Base-by-base conservation (phyloP, 1,284 basidiomycete species). In the Anthracocystis walkeri region DNA sequence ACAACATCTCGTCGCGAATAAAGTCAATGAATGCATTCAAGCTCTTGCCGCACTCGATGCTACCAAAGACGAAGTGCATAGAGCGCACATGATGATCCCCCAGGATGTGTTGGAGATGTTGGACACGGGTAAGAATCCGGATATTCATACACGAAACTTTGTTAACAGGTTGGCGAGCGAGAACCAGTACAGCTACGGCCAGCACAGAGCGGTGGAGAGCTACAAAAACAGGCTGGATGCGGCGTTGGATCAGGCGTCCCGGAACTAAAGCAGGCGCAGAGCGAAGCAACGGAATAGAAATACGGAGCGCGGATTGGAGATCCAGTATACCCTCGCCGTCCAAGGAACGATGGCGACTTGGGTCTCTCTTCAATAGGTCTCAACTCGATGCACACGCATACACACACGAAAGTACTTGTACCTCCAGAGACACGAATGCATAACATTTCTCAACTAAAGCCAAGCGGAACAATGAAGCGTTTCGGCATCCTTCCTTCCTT, bases 141-240 rank as follows among this genome's bases (percentile, higher is more conserved):
- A 85, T 65, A 77, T 75, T 31, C 81, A 83, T 33, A 82, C 82
- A 8, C 58, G 82, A n/a, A 73, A 77, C 42, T 79, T 82, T 56
- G 60, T 84, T 46, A 77, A 75, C 31, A 65, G 82, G 12, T 66
- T 85, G 35, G 79, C 77, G 16, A 75, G 69, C 57, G 82, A 85
- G 65, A 85, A 84, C 46, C 83, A 85, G 73, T 82, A 82, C 54
- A 79, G 82, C 52, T 62, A 75, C 14, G 82, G 81, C 2, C 82
- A 82, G 57, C 71, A 78, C 53, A 40, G 10, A 14, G 75, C 70
- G 16, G 53, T 77, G 33, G 53, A 69, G 40, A 72, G 60, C 16
- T 77, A 77, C 25, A 69, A 70, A 57, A 16, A 31, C 6, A 33
- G 44, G 20, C 41, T 77, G 23, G 60, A 69, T 27, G 45, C 29